These are phyloP conservation scores for Vanderwaltozyma polyspora DNA, from an alignment of 805 yeast genomes.

Conservation along the genomic window DNA sequence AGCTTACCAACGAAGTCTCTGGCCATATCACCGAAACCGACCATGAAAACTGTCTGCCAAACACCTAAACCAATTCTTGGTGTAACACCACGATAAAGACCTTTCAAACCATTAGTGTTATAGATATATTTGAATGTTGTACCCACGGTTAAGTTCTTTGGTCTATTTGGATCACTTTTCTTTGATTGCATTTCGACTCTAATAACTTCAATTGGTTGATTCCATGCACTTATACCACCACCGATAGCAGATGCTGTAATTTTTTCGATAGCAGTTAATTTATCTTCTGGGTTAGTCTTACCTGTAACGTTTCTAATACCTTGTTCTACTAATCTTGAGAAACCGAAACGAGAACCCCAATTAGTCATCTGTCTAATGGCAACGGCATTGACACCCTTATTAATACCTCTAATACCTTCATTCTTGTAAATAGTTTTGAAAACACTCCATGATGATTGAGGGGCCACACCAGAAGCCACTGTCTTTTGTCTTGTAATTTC, in stretches of 20 bases:
- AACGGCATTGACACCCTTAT: slow-evolving; percentile 96
- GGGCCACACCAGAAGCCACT: slow-evolving; percentile 53
- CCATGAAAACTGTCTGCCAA: slow-evolving; percentile 99
- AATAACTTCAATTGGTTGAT: slow-evolving; percentile 96
- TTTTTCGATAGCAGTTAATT: slow-evolving; percentile 67
- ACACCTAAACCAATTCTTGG: slow-evolving; percentile 95
- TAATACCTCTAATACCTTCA: slow-evolving; percentile 91
- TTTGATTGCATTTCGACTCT: slow-evolving; percentile 97
- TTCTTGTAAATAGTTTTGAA: slow-evolving; percentile 71
- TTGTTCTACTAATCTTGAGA: slow-evolving; percentile 85
- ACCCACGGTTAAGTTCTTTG: slow-evolving; percentile 72
- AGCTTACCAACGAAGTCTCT: slow-evolving; percentile 54
- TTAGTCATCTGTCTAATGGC: slow-evolving; percentile 98
- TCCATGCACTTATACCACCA: slow-evolving; percentile 98
- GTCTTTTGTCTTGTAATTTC: slow-evolving; percentile 90
- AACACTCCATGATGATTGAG: slow-evolving; percentile 71
- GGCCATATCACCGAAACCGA: slow-evolving; percentile 92
- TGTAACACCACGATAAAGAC: slow-evolving; percentile 91
- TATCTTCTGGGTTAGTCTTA: slow-evolving; percentile 43
- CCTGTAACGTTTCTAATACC: slow-evolving; percentile 53
- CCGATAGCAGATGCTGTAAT: slow-evolving; percentile 79
- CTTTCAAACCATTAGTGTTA: slow-evolving; percentile 70
- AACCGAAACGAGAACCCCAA: slow-evolving; percentile 97
- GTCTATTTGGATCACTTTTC: slow-evolving; percentile 90
- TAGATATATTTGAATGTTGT: slow-evolving; percentile 78